A percentile compares a stretch with the other conserved stretches of the same genome.
phyloP scores from a whole-genome alignment of 73 alveolate genomes.

The Tetrahymena borealis region DNA sequence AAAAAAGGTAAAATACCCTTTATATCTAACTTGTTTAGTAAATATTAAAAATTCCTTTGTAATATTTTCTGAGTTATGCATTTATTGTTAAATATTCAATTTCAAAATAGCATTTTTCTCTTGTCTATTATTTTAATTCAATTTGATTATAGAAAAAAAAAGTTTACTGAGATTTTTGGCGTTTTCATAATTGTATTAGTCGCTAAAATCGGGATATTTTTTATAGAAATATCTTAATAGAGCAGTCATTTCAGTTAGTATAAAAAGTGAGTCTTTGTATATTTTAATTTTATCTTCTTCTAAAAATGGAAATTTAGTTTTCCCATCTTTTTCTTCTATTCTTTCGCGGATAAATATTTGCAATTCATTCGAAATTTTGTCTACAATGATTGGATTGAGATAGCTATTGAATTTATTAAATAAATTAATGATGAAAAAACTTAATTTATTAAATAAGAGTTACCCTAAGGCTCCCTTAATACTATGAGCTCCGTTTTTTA shows the following conservation, averaged over 20 bases:
- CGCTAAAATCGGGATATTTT: neutral
- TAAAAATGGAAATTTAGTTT: neutral
- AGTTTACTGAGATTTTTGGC: neutral
- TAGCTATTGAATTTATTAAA: neutral
- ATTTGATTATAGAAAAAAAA: too few species aligned
- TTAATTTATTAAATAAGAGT: neutral
- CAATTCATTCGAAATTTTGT: neutral
- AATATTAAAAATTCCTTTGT: too few species aligned
- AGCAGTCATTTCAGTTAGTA: neutral
- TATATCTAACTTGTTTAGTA: too few species aligned
- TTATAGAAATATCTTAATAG: neutral
- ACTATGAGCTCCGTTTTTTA: neutral
- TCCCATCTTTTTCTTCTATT: neutral
- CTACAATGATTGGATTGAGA: neutral
- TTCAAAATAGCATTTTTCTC: too few species aligned
- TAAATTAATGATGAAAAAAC: neutral
- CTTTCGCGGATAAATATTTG: neutral
- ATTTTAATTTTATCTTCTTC: neutral
- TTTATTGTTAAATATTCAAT: too few species aligned
- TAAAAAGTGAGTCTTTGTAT: neutral
- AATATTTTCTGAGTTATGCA: too few species aligned
- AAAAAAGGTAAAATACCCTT: too few species aligned
- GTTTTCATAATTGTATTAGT: neutral
- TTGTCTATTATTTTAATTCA: too few species aligned
- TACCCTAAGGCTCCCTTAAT: neutral